Conservation (phyloP, 257 asterid genomes). For the Dorcoceras hygrometricum region DNA sequence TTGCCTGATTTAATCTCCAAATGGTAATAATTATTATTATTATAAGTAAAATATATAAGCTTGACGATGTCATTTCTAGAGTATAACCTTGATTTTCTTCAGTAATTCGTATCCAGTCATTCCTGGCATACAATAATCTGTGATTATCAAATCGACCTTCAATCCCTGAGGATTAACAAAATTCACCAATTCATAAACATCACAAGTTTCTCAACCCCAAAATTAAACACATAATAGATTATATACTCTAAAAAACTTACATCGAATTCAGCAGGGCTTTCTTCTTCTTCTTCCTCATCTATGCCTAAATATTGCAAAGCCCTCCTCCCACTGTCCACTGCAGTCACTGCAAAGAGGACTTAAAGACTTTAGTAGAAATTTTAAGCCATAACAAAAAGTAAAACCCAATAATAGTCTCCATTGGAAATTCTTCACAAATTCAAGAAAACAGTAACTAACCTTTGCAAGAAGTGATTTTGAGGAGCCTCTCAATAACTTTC, state of each 20-base stretch:
- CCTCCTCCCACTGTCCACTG: constrained; percentile 88
- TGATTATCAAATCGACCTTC: constrained; percentile 85
- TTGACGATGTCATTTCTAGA: too few species aligned
- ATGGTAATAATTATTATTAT: too few species aligned
- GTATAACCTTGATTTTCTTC: constrained; percentile 85
- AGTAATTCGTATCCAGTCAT: constrained; percentile 91
- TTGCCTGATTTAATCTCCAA: background rate
- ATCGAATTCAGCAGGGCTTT: constrained; percentile 53
- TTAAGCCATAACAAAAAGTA: background rate
- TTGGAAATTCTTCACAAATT: background rate
- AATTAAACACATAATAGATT: background rate
- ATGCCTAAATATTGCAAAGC: constrained; percentile 84
- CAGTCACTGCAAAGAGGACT: constrained; percentile 55
- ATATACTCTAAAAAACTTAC: constrained; percentile 30
- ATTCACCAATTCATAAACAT: constrained; percentile 21
- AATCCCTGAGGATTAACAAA: constrained; percentile 54
- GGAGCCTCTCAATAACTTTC: constrained; percentile 60
- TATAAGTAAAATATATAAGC: too few species aligned
- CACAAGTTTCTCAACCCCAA: background rate
- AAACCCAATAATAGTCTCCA: background rate
- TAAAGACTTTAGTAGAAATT: too few species aligned
- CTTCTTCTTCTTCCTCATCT: constrained; percentile 68
- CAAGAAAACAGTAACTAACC: constrained; percentile 27
- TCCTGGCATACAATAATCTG: constrained; percentile 97
- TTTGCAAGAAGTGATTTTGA: constrained; percentile 64